Percentiles rank a stretch among this genome's conserved stretches.
Conservation (phyloP, 768 basidiomycete genomes). For the Xerocomellus dryophilus region DNA sequence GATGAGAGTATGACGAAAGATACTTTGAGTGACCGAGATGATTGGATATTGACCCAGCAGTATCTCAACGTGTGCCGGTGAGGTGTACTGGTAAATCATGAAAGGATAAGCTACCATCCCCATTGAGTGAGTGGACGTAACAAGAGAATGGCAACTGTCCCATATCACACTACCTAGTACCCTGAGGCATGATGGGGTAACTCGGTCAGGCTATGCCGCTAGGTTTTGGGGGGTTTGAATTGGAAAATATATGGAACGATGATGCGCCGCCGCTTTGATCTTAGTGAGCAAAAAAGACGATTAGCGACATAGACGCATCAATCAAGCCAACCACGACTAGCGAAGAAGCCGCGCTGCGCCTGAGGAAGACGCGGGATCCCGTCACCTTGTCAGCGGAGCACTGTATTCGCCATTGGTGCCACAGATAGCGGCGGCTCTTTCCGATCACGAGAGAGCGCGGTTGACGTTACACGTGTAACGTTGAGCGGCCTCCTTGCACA, state of each 20-base stretch:
- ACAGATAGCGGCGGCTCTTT: not conserved
- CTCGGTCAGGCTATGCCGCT: not conserved
- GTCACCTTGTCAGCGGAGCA: not conserved
- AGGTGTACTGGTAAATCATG: not conserved
- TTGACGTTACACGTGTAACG: conserved; percentile 32
- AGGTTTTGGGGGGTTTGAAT: conserved; percentile 9
- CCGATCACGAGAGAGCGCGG: conserved; percentile 2
- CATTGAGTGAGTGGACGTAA: not conserved
- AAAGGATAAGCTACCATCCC: not conserved
- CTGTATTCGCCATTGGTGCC: conserved; percentile 4
- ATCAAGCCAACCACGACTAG: not conserved
- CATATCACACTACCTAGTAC: not conserved
- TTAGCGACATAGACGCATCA: not conserved
- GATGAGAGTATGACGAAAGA: not conserved
- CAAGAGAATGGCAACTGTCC: not conserved
- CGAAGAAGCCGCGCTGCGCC: not conserved
- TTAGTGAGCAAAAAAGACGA: conserved; percentile 6
- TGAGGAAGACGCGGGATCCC: not conserved
- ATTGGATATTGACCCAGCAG: not conserved
- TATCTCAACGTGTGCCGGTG: not conserved
- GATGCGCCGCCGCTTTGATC: conserved; percentile 5
- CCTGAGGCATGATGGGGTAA: not conserved
- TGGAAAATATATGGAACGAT: conserved; percentile 8
- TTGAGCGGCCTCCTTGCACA: conserved; percentile 14
- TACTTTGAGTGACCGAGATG: not conserved